A percentile compares a stretch with the other conserved stretches of the same genome.
Evolutionary conservation across 768 basidiomycete species (phyloP).

Genomic region (Leccinum variicolor): DNA sequence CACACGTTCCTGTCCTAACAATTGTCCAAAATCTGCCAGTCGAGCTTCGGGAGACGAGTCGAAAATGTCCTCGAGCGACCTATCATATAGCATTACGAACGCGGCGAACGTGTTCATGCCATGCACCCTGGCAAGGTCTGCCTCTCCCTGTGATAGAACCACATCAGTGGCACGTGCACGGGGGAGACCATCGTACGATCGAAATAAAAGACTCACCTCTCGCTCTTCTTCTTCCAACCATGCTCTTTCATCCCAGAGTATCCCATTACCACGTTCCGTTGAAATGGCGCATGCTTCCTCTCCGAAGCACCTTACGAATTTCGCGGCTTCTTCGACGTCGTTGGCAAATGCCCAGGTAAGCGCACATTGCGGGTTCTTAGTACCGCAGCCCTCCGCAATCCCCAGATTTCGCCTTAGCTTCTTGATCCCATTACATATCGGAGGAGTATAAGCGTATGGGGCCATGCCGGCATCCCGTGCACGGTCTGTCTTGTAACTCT

Average conservation of each 20-base stretch:
- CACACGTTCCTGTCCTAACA: slow-evolving; percentile 49
- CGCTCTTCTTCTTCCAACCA: slow-evolving; percentile 61
- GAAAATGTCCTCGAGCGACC: slow-evolving; percentile 53
- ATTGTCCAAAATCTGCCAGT: slow-evolving; percentile 39
- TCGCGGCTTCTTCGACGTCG: slow-evolving; percentile 54
- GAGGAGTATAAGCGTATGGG: slow-evolving; percentile 56
- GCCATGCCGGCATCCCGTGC: slow-evolving; percentile 4
- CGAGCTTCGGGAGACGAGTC: slow-evolving; percentile 47
- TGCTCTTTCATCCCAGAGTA: slow-evolving; percentile 54
- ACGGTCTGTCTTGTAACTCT: slow-evolving; percentile 29
- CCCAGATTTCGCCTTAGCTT: slow-evolving; percentile 61
- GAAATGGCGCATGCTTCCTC: slow-evolving; percentile 51
- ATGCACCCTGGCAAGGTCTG: slow-evolving; percentile 47
- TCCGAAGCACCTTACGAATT: slow-evolving; percentile 53
- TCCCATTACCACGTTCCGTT: slow-evolving; percentile 32
- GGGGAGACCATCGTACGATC: slow-evolving; percentile 7
- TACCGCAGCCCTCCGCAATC: slow-evolving; percentile 58
- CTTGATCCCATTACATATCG: slow-evolving; percentile 66
- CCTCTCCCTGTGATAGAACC: slow-evolving; percentile 49
- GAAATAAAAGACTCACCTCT: slow-evolving; percentile 39
- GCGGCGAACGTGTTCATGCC: slow-evolving; percentile 75
- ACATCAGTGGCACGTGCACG: slow-evolving; percentile 13
- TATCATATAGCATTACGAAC: slow-evolving; percentile 56
- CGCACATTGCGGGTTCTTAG: slow-evolving; percentile 40
- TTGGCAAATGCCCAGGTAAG: slow-evolving; percentile 64